Conservation (phyloP, 345 rosid genomes). For the Populus tremula region DNA sequence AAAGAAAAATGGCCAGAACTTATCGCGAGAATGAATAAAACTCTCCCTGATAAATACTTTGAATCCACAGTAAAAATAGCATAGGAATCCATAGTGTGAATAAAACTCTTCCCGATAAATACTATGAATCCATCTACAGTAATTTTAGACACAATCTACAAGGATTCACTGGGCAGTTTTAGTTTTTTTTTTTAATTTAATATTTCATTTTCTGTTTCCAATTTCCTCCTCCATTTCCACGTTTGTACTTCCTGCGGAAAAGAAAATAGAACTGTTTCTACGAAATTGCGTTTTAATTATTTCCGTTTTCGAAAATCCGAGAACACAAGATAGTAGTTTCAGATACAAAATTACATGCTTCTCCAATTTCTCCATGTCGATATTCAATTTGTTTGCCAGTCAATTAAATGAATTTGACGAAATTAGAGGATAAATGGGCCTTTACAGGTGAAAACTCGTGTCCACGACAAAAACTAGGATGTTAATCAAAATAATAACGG, state of each 20-base stretch:
- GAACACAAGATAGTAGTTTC: background rate
- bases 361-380: background rate
- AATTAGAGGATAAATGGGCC: background rate
- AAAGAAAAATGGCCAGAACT: no score
- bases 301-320: background rate
- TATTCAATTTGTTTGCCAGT: background rate
- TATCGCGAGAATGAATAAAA: no score
- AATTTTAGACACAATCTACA: no score
- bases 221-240: background rate
- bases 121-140: no score
- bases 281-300: background rate
- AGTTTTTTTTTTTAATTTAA: no score
- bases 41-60: no score
- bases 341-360: background rate
- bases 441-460: background rate
- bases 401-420: background rate
- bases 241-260: background rate
- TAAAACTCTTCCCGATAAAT: no score
- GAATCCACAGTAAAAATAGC: no score
- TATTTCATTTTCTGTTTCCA: background rate
- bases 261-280: background rate
- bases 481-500: no score
- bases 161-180: no score
- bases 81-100: no score
- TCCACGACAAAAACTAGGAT: background rate